Conservation (phyloP, 1,284 basidiomycete genomes). For the Cryptococcus sp. region DNA sequence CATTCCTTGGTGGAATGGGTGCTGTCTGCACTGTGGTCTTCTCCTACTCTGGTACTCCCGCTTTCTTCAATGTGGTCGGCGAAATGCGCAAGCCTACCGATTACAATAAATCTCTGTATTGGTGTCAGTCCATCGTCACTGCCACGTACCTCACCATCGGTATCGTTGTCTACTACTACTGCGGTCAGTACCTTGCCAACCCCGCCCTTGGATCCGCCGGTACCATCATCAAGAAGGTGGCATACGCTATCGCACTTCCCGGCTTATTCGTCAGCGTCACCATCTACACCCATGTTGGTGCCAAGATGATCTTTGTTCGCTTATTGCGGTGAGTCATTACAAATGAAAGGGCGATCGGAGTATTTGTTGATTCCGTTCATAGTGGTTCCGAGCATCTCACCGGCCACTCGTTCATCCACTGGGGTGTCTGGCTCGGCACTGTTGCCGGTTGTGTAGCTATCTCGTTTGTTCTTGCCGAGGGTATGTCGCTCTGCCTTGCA, state of each 20-base stretch:
- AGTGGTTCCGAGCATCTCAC: conserved; percentile 60
- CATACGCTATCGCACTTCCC: conserved; percentile 48
- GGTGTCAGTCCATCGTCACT: conserved; percentile 33
- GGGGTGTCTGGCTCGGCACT: conserved; percentile 58
- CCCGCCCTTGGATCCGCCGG: conserved; percentile 52
- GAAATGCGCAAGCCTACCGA: conserved; percentile 40
- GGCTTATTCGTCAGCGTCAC: conserved; percentile 34
- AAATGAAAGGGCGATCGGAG: not conserved
- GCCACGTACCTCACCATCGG: conserved; percentile 40
- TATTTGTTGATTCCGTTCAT: not conserved
- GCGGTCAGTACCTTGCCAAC: conserved; percentile 36
- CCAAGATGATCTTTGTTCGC: conserved; percentile 40
- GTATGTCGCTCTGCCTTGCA: conserved; percentile 22
- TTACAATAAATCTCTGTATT: conserved; percentile 25
- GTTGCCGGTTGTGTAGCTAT: conserved; percentile 47
- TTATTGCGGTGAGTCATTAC: conserved; percentile 35
- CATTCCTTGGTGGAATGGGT: conserved; percentile 34
- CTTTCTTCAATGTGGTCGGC: conserved; percentile 42
- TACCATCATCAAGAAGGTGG: conserved; percentile 45
- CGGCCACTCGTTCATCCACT: conserved; percentile 61
- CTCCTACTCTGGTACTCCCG: conserved; percentile 36
- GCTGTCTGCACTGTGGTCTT: conserved; percentile 38
- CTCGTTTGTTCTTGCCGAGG: conserved; percentile 61
- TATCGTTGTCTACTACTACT: conserved; percentile 42
- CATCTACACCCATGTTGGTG: conserved; percentile 32